These are phyloP conservation scores for Sutorius australiensis DNA, from an alignment of 768 basidiomycete genomes.

Conservation along the genomic window DNA sequence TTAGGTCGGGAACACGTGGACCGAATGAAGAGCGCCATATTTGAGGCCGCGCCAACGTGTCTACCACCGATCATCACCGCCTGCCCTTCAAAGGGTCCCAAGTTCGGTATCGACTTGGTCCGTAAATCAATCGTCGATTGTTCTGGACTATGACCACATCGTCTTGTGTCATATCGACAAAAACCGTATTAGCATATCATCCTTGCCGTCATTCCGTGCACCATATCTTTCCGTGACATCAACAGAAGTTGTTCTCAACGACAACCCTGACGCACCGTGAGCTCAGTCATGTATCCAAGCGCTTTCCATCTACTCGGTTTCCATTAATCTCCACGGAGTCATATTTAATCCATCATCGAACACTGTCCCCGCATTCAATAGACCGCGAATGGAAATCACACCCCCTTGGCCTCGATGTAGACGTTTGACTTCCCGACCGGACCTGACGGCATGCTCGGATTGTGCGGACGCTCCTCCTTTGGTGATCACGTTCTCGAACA, in stretches of 20 bases:
- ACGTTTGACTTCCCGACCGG: background rate
- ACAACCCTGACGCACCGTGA: conserved; percentile 5
- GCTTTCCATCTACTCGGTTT: background rate
- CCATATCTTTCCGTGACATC: background rate
- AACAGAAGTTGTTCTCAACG: background rate
- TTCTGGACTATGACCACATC: conserved; percentile 39
- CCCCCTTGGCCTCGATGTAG: background rate
- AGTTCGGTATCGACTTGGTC: conserved; percentile 55
- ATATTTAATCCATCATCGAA: background rate
- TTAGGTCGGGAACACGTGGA: conserved; percentile 36
- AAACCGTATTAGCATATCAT: background rate
- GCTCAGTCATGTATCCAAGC: background rate
- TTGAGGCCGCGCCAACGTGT: conserved; percentile 53
- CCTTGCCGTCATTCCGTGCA: background rate
- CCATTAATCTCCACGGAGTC: background rate
- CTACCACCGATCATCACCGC: conserved; percentile 61
- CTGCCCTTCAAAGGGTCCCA: conserved; percentile 43
- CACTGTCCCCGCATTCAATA: background rate
- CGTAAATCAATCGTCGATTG: conserved; percentile 57
- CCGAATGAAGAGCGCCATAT: conserved; percentile 49
- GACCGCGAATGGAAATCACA: background rate
- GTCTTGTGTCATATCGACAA: background rate
- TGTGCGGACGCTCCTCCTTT: conserved; percentile 2
- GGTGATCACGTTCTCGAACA: background rate
- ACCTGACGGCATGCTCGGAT: conserved; percentile 8